These are phyloP conservation scores for Aureobasidium uvarum DNA, from an alignment of 2,329 filamentous ascomycete species.

Conservation along the genomic window DNA sequence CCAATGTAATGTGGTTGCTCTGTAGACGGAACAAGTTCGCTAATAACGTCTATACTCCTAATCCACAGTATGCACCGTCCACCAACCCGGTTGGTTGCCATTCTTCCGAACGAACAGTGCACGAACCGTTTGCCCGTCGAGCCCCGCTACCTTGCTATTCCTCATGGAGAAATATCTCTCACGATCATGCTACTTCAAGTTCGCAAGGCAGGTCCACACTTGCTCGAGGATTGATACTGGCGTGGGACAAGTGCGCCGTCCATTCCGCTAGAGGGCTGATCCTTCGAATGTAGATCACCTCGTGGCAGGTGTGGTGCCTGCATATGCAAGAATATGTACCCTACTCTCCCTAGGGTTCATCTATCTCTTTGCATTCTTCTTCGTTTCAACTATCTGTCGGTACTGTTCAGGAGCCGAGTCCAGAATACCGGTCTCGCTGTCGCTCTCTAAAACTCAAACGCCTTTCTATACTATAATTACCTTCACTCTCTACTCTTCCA, in stretches of 20 bases:
- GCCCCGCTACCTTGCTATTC: conserved; percentile 13
- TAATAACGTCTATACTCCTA: background rate
- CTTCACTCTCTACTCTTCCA: background rate
- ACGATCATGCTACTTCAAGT: conserved; percentile 6
- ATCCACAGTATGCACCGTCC: background rate
- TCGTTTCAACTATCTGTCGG: conserved; percentile 12
- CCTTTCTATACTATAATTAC: background rate
- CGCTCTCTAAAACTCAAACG: background rate
- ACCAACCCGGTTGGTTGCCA: conserved; percentile 14
- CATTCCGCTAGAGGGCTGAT: background rate
- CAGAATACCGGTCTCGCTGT: background rate
- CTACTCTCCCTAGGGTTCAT: background rate
- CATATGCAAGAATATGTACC: conserved; percentile 18
- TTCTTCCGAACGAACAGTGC: conserved; percentile 12
- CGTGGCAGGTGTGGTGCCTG: conserved; percentile 20
- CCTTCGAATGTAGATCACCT: conserved; percentile 13
- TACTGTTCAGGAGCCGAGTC: conserved; percentile 10
- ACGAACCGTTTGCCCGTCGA: conserved; percentile 14
- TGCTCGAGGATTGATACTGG: background rate
- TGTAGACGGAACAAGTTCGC: background rate
- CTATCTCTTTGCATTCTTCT: background rate
- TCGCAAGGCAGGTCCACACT: conserved; percentile 6
- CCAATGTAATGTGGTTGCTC: background rate
- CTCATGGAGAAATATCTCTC: background rate
- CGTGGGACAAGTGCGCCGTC: conserved; percentile 10